Evolutionary conservation across 2,329 filamentous ascomycete species (phyloP), one percentile per base, ranked within the genome.

Genomic region (Cercospora sojina): DNA sequence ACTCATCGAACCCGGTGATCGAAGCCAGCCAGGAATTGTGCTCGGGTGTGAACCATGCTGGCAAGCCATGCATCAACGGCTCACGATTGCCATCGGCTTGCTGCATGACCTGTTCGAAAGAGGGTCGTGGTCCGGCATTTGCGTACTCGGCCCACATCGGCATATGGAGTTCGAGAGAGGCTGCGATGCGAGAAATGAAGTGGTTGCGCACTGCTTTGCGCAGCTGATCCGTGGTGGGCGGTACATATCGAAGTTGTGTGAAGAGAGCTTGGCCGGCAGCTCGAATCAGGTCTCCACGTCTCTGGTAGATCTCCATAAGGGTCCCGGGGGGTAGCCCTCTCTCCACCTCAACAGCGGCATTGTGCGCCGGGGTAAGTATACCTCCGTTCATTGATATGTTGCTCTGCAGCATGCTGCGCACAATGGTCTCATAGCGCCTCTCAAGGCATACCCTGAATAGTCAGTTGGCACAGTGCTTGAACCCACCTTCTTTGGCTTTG

Each of bases 1-100:
- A 18, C 8, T 32, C 29, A 38, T n/a, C 25, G 32, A 29, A 29
- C 6, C 51, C 49, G 16, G 51, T 56, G 12, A 55, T 57, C 32
- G 23, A 43, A 29, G 60, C 49, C 25, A 63, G 49, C 60, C 60
- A 63, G 10, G 7, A 27, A 31, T 63, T 63, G 31, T 63, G 60
- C 49, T 56, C 18, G 9, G 60, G 7, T 32, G 32, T 41, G n/a
- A 63, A 63, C 49, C 51, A 63, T 23, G 49, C 32, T 4, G 60
- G 60, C 20, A 41, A 38, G 10, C 58, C 58, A 18, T 32, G 32
- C 27, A 41, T 49, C 58, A 60, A 5, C 13, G 58, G 58, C 41
- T 60, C 58, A 6, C 27, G 35, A 25, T 20, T 27, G 9, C 23
- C 41, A 27, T 60, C 58, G 38, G 25, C 27, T 43, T 60, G 27